Conservation (phyloP, 805 yeast genomes). For the Phaffomyces opuntiae region DNA sequence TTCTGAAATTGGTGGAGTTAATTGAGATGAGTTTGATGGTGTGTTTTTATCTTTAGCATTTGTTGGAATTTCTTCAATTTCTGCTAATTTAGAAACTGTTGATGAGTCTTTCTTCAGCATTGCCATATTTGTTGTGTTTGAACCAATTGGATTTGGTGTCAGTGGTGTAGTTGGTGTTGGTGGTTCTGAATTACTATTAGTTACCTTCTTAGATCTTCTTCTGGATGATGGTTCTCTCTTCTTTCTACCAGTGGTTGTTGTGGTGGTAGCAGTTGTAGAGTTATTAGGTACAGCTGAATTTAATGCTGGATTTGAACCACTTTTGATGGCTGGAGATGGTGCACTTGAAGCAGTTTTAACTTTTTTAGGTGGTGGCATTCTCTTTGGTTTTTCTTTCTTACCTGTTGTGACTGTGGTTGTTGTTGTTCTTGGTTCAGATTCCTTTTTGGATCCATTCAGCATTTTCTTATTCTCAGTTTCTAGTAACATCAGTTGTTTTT, state of each 20-base stretch:
- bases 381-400: conserved; percentile 4
- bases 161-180: conserved; percentile 37
- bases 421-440: conserved; percentile 3
- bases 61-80: conserved; percentile 8
- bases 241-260: conserved; percentile 8
- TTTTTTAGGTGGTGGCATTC: conserved; percentile 23
- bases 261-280: neutral
- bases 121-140: conserved; percentile 1
- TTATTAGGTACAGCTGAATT: neutral
- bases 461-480: conserved; percentile 73
- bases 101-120: conserved; percentile 7
- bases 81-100: conserved; percentile 10
- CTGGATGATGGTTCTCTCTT: conserved; percentile 19
- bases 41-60: conserved; percentile 4
- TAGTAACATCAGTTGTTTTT: conserved; percentile 65
- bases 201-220: conserved; percentile 12
- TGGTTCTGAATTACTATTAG: conserved; percentile 27
- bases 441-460: conserved; percentile 43
- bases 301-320: conserved; percentile 3
- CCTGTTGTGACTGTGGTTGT: conserved; percentile 9
- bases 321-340: conserved; percentile 7
- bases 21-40: conserved; percentile 18
- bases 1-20: conserved; percentile 25
- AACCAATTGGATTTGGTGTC: conserved; percentile 23
- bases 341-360: conserved; percentile 5